Conservation (phyloP, 2,329 filamentous ascomycete genomes). For the Cercospora beticola region DNA sequence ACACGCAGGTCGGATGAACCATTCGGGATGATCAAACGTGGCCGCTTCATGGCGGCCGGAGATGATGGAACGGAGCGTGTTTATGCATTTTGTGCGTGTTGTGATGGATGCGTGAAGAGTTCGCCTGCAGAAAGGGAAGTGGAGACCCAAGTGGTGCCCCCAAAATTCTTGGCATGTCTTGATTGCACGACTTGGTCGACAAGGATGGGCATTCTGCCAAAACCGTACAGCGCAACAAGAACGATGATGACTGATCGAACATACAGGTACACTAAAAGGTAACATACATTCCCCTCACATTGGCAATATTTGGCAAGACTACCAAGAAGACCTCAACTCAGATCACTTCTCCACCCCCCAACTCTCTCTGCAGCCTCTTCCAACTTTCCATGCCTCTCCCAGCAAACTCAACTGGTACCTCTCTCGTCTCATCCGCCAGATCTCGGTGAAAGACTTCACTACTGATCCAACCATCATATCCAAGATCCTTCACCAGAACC, state of each 20-base stretch:
- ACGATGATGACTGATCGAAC: background rate
- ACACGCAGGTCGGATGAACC: background rate
- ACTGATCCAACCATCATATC: constrained; percentile 68
- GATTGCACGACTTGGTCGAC: background rate
- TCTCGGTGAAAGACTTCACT: constrained; percentile 61
- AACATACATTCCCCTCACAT: background rate
- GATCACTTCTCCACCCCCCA: background rate
- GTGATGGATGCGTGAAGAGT: background rate
- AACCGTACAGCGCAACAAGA: background rate
- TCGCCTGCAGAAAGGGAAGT: background rate
- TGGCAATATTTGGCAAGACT: background rate
- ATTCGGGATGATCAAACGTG: background rate
- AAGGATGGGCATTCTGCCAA: background rate
- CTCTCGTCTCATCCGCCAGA: constrained; percentile 38
- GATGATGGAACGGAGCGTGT: background rate
- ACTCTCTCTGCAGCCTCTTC: constrained; percentile 11
- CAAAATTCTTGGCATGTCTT: background rate
- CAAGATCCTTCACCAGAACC: constrained; percentile 61
- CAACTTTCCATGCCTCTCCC: constrained; percentile 14
- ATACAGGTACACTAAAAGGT: background rate
- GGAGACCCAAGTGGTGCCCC: background rate
- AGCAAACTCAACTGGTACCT: constrained; percentile 1
- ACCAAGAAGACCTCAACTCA: too few relatives aligned
- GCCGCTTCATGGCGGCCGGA: background rate
- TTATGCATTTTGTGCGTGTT: background rate